Evolutionary conservation across 192 early-diverging fungal genomes (phyloP).

Genomic region (Coemansia erecta): DNA sequence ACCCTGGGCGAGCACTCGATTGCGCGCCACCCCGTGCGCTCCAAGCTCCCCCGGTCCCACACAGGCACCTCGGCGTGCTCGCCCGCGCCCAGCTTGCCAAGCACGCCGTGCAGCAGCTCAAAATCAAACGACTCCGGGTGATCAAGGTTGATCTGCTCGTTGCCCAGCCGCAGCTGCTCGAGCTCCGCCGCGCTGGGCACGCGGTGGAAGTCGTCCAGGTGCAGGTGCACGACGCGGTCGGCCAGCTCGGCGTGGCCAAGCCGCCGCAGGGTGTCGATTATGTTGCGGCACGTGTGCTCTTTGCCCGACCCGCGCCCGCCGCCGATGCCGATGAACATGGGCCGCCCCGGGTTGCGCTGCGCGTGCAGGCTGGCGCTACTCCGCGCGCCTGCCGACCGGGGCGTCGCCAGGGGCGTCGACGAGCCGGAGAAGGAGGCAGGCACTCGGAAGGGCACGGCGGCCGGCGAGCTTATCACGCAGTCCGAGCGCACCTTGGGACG

Average conservation of each 20-base stretch:
- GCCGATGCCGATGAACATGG: slow-evolving; percentile 53
- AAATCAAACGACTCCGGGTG: slow-evolving; percentile 81
- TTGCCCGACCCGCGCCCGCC: slow-evolving; percentile 56
- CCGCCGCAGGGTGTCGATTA: slow-evolving; percentile 47
- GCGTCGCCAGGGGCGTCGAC: slow-evolving; percentile 1
- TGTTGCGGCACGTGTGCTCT: slow-evolving; percentile 36
- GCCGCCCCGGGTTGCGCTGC: slow-evolving; percentile 10
- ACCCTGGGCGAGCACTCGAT: slow-evolving; percentile 58
- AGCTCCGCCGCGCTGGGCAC: slow-evolving; percentile 58
- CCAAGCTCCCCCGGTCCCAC: slow-evolving; percentile 60
- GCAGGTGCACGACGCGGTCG: slow-evolving; percentile 57
- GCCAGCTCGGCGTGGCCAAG: slow-evolving; percentile 50
- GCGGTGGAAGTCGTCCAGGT: slow-evolving; percentile 66
- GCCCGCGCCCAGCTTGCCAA: slow-evolving; percentile 56
- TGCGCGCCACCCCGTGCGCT: slow-evolving; percentile 12
- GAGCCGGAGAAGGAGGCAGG: slow-evolving; percentile 2
- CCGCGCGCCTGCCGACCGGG: neutral
- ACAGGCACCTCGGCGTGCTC: slow-evolving; percentile 57
- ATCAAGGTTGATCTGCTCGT: slow-evolving; percentile 61
- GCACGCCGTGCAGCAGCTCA: slow-evolving; percentile 56
- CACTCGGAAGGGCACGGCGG: slow-evolving; percentile 31
- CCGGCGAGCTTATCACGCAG: slow-evolving; percentile 38
- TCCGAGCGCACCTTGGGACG: slow-evolving; percentile 33
- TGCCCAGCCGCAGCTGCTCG: slow-evolving; percentile 45
- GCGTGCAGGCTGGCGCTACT: slow-evolving; percentile 1